A percentile compares a stretch with the other conserved stretches of the same genome.
phyloP scores from a whole-genome alignment of 176 grass and related monocot species.

The Eleusine coracana region DNA sequence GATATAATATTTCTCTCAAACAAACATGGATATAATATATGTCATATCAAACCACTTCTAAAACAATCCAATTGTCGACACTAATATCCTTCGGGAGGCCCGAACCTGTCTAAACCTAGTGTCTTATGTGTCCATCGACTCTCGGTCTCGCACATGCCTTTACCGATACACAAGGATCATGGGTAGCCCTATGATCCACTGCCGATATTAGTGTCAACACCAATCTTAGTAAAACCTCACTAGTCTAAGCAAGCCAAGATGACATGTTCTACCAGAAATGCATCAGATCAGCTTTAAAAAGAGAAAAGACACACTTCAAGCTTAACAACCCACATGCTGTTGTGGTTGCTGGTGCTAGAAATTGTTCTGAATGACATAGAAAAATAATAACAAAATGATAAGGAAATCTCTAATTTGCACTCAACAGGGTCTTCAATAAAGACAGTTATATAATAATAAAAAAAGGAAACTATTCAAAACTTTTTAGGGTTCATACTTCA shows the following conservation, averaged over 20 bases:
- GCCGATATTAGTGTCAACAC: no score
- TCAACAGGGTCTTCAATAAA: neutral
- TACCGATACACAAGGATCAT: no score
- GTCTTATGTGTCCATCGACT: no score
- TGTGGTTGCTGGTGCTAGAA: no score
- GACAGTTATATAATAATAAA: neutral
- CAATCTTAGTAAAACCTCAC: neutral
- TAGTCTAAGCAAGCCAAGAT: neutral
- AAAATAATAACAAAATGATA: neutral
- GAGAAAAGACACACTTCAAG: neutral
- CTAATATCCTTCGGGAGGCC: no score
- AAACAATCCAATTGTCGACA: neutral
- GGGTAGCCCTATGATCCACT: no score
- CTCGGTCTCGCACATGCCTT: no score
- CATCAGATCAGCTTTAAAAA: neutral
- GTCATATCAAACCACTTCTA: neutral
- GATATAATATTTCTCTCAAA: constrained; percentile 20
- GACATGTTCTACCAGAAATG: neutral
- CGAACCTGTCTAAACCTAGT: no score
- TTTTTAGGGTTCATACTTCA: neutral
- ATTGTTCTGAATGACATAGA: neutral
- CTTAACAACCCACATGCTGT: no score
- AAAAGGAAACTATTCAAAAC: neutral
- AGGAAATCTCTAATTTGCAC: neutral
- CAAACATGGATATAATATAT: no score